Base-by-base conservation (phyloP, 139 green algal species). In the Asterochloris sp. region DNA sequence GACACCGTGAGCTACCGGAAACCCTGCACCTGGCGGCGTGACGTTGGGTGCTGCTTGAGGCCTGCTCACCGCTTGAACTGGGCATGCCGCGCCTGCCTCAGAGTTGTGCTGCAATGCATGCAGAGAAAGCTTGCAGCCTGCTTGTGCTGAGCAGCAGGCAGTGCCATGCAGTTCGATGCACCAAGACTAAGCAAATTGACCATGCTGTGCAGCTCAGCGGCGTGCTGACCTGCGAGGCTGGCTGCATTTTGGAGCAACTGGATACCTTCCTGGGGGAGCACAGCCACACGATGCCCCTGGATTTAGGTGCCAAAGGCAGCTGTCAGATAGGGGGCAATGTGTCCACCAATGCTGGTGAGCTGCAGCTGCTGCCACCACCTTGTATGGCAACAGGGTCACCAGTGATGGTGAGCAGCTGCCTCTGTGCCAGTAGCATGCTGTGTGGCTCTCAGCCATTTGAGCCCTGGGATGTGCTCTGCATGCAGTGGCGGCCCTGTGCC, bases 261-360 rank as follows among this genome's bases (percentile, higher is more conserved):
- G 95, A 98, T 26, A 87, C 89, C 21, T 69, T 88, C 23, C 87
- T 94, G 21, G 71, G 60, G 15, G 63, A 85, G 16, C 73, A 85
- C 0, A 95, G 95, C 26, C 92, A 92, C 83, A 91, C 86, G 67
- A 94, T 98, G 89, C 97, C 97, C 0, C 89, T 99, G 75, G 97
- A 99, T 85, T 88, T 99, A 28, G 97, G 97, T 0, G 95, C 96
- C 61, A 99, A 98, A 86, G 95, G 94, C 21, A 96, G 86, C 84
- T 99, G 97, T 89, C 93, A 98, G 24, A 98, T 99, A 21, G 97
- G 97, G 4, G 97, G 97, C 76, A 98, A 98, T 83, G 90, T 99
- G n/a, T 93, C 95, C 68, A 99, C 97, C 29, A 99, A 99, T 77
- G 97, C 97, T 80, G 96, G 94, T 80, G 24, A 78, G 78, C 47